These are phyloP conservation scores for Exophiala alcalophila DNA, from an alignment of 2,329 filamentous ascomycete genomes.

Conservation along the genomic window DNA sequence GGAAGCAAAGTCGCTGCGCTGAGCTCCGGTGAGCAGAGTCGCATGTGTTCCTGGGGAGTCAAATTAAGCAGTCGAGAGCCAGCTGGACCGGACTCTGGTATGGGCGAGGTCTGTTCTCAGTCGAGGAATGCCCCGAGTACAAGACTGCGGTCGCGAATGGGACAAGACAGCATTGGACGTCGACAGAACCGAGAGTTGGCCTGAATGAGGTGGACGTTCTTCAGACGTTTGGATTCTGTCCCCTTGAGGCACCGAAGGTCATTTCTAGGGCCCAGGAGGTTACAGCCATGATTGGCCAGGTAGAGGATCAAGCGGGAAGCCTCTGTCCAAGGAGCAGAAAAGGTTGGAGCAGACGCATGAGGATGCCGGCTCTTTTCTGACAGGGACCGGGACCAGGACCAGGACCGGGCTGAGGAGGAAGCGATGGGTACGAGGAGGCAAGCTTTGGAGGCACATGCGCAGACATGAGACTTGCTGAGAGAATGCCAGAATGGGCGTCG, in stretches of 20 bases:
- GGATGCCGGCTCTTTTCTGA: constrained; percentile 23
- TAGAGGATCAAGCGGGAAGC: constrained; percentile 9
- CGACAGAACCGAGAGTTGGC: background rate
- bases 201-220: constrained; percentile 1
- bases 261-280: constrained; percentile 11
- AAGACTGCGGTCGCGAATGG: constrained; percentile 8
- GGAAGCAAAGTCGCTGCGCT: too few relatives aligned
- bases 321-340: constrained; percentile 9
- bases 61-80: too few relatives aligned
- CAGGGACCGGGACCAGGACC: constrained; percentile 18
- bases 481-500: too few relatives aligned
- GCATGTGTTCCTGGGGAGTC: too few relatives aligned
- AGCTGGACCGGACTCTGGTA: background rate
- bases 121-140: constrained; percentile 14
- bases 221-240: constrained; percentile 9
- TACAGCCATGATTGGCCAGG: constrained; percentile 22
- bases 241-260: constrained; percentile 20
- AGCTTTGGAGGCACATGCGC: constrained; percentile 1
- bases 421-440: too few relatives aligned
- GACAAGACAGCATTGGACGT: constrained; percentile 5
- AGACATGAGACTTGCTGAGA: constrained; percentile 1
- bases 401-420: too few relatives aligned
- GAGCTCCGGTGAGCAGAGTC: background rate
- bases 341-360: constrained; percentile 16
- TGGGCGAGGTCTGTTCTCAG: constrained; percentile 12